Evolutionary conservation across 23 red algal species (phyloP), one percentile per base, ranked within the genome.

Genomic region (Gracilaria gracilis): DNA sequence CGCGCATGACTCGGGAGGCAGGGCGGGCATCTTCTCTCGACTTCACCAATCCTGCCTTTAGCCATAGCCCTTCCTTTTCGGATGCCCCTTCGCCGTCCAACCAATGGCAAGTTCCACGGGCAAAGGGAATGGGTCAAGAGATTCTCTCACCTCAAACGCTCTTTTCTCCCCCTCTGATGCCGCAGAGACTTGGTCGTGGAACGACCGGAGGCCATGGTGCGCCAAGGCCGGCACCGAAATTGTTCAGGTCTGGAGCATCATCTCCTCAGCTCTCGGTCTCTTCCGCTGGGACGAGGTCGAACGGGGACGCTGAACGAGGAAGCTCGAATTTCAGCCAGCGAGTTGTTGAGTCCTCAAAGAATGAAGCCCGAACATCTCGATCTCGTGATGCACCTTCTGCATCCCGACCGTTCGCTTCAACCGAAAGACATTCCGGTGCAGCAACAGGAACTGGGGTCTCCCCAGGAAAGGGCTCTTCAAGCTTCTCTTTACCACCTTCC

Each of bases 81-180:
- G 84, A 88, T 11, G 84, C 66, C 9, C 84, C 84, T 5, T 50
- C 67, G 28, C 84, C 84, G 11, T 88, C 62, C 23, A 88, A 88
- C 48, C 84, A 88, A 33, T 88, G 84, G 84, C 67, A 88, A 25
- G 69, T 88, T 16, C 53, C 65, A 37, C 84, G 71, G 17, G 53
- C 59, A 19, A 72, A 61, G 3, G 66, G 11, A 48, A 53, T 75
- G 27, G 84, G 66, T 5, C 66, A 72, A 16, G 70, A 88, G 36
- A 75, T 88, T 40, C 65, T 76, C 34, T 88, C 84, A 0, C 84
- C 84, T 19, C 84, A 76, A 49, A 49, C 65, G 13, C 47, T 88
- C 19, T 88, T 88, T 36, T 88, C 84, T 47, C 84, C 84, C 17
- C 84, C 84, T n/a, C n/a, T 28, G 16, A 88, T 88, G 84, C 84